Conservation (phyloP, 2,329 filamentous ascomycete species). For the Paecilomyces variotii region DNA sequence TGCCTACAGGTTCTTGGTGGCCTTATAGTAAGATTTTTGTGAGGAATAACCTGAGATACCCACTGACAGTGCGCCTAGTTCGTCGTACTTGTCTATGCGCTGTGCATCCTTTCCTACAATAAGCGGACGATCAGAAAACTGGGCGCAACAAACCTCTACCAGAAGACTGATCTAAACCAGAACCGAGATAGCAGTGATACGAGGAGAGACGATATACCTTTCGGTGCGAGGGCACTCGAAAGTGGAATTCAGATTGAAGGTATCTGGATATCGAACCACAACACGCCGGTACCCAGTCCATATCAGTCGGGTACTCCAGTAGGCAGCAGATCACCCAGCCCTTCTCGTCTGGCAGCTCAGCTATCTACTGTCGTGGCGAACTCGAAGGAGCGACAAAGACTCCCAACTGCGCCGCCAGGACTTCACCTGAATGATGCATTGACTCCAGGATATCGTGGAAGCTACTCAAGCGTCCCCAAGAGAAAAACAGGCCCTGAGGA, state of each 20-base stretch:
- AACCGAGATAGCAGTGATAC: conserved; percentile 49
- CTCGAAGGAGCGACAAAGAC: not conserved
- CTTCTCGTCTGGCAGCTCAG: not conserved
- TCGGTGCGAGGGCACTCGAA: conserved; percentile 78
- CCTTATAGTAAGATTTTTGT: conserved; percentile 48
- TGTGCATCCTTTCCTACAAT: conserved; percentile 52
- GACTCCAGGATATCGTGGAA: not conserved
- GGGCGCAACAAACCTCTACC: conserved; percentile 59
- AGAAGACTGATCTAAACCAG: conserved; percentile 43
- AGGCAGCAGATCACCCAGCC: conserved; percentile 4
- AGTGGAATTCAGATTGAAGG: conserved; percentile 77
- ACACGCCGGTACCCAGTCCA: conserved; percentile 22
- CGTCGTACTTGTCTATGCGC: conserved; percentile 59
- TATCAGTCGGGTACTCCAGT: conserved; percentile 14
- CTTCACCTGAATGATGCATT: not conserved
- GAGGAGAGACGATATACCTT: conserved; percentile 60
- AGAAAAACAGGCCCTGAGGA: not conserved
- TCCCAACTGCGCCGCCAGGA: not conserved
- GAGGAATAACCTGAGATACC: conserved; percentile 1
- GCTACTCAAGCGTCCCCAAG: not conserved
- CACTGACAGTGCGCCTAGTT: conserved; percentile 35
- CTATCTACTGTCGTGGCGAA: not conserved
- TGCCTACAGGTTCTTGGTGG: conserved; percentile 61
- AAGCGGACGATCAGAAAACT: conserved; percentile 55
- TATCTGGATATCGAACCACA: conserved; percentile 62